These are phyloP conservation scores for Yamadazyma mexicana DNA, from an alignment of 1,139 yeast species.

Conservation along the genomic window DNA sequence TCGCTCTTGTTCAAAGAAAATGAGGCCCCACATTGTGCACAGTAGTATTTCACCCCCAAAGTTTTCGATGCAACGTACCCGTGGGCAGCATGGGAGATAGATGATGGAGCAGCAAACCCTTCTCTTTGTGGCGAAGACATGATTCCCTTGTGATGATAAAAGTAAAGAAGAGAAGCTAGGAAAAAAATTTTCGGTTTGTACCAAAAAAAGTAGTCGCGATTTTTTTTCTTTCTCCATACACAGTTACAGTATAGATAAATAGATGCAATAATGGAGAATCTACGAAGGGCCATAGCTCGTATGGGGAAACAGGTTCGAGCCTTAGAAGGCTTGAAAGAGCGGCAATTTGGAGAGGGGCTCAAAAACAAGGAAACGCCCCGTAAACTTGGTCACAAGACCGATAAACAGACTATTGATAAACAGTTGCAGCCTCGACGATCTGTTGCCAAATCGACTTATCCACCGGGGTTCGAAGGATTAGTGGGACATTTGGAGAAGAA, in stretches of 20 bases:
- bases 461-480: conserved; percentile 4
- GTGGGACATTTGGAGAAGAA: conserved; percentile 22
- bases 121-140: conserved; percentile 76
- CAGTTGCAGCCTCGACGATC: neutral
- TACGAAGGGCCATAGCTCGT: conserved; percentile 18
- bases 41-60: conserved; percentile 87
- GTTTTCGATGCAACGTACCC: conserved; percentile 64
- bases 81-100: conserved; percentile 65
- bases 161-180: neutral
- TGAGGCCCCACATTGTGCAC: conserved; percentile 94
- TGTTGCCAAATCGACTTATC: neutral
- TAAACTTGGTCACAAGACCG: neutral
- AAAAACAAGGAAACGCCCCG: neutral
- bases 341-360: conserved; percentile 2
- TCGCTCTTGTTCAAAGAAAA: conserved; percentile 89
- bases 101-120: conserved; percentile 87
- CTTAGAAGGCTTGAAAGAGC: conserved; percentile 10
- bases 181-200: conserved; percentile 11
- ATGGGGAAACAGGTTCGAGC: conserved; percentile 17
- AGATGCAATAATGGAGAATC: conserved; percentile 11
- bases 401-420: too few species aligned
- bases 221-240: neutral
- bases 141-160: conserved; percentile 6
- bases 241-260: neutral
- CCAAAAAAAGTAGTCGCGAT: conserved; percentile 7